Evolutionary conservation across 768 basidiomycete genomes (phyloP), one percentile per base, ranked within the genome.

Genomic region (Clavaria fumosa): DNA sequence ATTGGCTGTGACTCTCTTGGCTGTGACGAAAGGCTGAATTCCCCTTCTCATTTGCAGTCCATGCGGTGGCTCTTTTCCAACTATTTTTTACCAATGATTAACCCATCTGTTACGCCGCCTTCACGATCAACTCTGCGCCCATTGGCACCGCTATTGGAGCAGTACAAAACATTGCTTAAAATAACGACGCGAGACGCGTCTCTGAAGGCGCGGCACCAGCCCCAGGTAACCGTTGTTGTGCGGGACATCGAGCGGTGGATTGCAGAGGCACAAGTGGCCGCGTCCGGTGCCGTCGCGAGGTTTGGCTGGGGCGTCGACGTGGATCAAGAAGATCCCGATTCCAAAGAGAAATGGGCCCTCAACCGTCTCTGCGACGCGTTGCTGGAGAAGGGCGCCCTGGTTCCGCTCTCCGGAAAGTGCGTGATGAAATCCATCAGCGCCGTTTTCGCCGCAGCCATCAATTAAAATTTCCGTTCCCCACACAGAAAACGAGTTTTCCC

Each of bases 381-480:
- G 9, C 46, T 83, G 34, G 75, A 73, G 40, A 71, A 67, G 43
- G 88, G 88, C 7, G 71, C 63, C 7, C 59, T 96, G 5, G 78
- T 96, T 3, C 90, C 93, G 5, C 46, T 81, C 2, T 79, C 86
- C 1, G 83, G 76, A 59, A 89, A 77, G 93, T 91, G 45, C 44
- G 69, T 14, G n/a, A n/a, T n/a, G n/a, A n/a, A n/a, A 34, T 19
- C 43, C 39, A 28, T 20, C 26, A 12, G 23, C 3, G 15, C 4
- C 9, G 7, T 18, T 14, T 27, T 2, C 12, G n/a, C 19, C 3
- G n/a, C 5, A 15, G 19, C 3, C 21, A 14, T 14, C 33, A 34
- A 15, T 20, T 34, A 20, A 34, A n/a, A n/a, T n/a, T n/a, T n/a
- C n/a, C n/a, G n/a, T 14, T 9, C 19, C 15, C 19, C 3, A 3